Evolutionary conservation across 257 asterid genomes (phyloP).

Genomic region (Cordia subcordata): DNA sequence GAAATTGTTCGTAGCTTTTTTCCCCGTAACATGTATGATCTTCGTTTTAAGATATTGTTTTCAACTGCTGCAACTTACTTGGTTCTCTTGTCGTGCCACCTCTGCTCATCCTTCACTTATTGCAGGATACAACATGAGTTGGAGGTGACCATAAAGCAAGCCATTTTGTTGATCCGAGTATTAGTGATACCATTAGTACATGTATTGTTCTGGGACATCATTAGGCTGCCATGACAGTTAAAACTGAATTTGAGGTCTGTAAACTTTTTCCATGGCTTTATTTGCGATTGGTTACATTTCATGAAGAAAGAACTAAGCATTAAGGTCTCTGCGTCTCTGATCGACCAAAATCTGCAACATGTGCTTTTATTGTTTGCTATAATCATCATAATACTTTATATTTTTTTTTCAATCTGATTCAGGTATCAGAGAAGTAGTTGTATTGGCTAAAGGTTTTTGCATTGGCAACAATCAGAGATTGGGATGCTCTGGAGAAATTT

Average conservation of each 20-base stretch:
- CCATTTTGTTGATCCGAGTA: constrained; percentile 90
- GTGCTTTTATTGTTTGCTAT: background rate
- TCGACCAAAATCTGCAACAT: too few relatives aligned
- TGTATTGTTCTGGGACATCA: constrained; percentile 88
- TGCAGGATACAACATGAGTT: constrained; percentile 82
- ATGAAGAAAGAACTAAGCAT: background rate
- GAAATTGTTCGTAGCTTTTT: too few relatives aligned
- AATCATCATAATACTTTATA: background rate
- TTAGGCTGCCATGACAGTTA: constrained; percentile 75
- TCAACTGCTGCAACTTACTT: background rate
- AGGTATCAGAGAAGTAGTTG: constrained; percentile 97
- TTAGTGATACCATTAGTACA: constrained; percentile 93
- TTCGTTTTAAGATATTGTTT: too few relatives aligned
- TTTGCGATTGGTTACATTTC: too few relatives aligned
- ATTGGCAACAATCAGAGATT: constrained; percentile 84
- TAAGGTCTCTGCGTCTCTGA: background rate
- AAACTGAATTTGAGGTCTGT: constrained; percentile 81
- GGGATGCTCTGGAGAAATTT: constrained; percentile 88
- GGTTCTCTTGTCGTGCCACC: background rate
- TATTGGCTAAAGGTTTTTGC: constrained; percentile 98
- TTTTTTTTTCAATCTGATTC: constrained; percentile 30
- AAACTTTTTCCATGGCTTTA: background rate
- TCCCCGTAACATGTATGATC: too few relatives aligned
- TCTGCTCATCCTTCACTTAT: constrained; percentile 4
- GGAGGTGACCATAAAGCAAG: constrained; percentile 79